phyloP scores from a whole-genome alignment of 345 rosid genomes.

The Melastoma malabathricum region DNA sequence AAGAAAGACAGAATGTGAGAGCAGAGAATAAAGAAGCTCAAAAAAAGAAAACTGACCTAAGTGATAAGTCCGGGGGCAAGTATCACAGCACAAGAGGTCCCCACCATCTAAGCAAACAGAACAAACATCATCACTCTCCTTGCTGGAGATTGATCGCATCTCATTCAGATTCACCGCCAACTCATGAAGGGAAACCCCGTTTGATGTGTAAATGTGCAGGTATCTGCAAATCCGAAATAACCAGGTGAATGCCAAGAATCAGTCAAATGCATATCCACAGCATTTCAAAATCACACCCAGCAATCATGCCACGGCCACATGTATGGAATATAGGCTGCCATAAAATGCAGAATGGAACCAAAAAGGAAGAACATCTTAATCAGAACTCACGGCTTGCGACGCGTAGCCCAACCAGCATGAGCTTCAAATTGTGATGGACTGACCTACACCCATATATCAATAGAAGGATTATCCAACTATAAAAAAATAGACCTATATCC shows the following conservation, averaged over 20 bases:
- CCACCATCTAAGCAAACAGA: constrained; percentile 80
- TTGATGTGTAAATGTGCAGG: constrained; percentile 82
- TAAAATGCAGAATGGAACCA: not conserved
- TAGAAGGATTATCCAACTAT: constrained; percentile 8
- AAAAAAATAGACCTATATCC: constrained; percentile 5
- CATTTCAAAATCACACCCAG: too few species aligned
- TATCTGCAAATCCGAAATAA: constrained; percentile 35
- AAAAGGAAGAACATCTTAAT: constrained; percentile 3
- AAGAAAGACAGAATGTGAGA: too few species aligned
- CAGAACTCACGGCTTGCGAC: constrained; percentile 87
- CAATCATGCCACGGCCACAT: too few species aligned
- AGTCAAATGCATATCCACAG: too few species aligned
- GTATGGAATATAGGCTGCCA: not conserved
- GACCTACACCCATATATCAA: constrained; percentile 34
- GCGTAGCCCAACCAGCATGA: constrained; percentile 91
- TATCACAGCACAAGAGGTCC: constrained; percentile 78
- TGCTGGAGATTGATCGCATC: constrained; percentile 33
- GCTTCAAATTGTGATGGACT: constrained; percentile 92
- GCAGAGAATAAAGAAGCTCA: too few species aligned
- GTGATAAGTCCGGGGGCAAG: constrained; percentile 93
- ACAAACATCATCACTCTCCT: constrained; percentile 81
- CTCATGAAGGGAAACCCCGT: constrained; percentile 98
- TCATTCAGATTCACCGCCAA: constrained; percentile 49
- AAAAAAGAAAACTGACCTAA: constrained; percentile 27
- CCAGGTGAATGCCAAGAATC: not conserved